Evolutionary conservation across 2,329 filamentous ascomycete species (phyloP).

Genomic region (Ceratocystis variospora): DNA sequence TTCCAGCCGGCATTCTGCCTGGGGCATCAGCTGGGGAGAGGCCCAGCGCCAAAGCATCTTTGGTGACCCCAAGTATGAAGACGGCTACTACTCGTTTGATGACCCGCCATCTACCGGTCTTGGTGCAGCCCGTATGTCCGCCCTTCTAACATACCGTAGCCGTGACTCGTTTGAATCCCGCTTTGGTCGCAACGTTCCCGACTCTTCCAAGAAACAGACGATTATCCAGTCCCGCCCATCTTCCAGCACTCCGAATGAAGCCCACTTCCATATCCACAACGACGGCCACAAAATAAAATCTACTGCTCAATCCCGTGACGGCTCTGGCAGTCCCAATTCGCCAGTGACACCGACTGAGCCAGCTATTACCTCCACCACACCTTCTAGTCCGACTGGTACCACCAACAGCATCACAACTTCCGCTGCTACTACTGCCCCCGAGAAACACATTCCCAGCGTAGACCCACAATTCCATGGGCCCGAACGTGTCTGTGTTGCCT

Average conservation of each 20-base stretch:
- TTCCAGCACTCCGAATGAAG: conserved; percentile 49
- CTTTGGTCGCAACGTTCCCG: conserved; percentile 85
- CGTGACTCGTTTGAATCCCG: conserved; percentile 93
- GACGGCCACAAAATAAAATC: conserved; percentile 58
- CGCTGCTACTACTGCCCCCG: conserved; percentile 21
- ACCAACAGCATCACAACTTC: conserved; percentile 24
- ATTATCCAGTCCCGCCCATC: conserved; percentile 53
- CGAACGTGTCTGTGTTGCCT: neutral
- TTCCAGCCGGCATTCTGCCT: conserved; percentile 71
- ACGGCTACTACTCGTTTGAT: conserved; percentile 81
- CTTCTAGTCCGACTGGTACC: conserved; percentile 18
- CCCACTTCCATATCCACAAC: conserved; percentile 71
- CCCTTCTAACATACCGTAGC: conserved; percentile 86
- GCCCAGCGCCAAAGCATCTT: conserved; percentile 89
- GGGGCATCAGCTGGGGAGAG: conserved; percentile 85
- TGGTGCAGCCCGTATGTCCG: conserved; percentile 91
- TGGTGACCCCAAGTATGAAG: conserved; percentile 94
- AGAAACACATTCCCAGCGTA: conserved; percentile 26
- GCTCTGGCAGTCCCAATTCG: conserved; percentile 26
- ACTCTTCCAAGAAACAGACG: conserved; percentile 67
- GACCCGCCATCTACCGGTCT: conserved; percentile 79
- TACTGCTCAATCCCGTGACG: conserved; percentile 35
- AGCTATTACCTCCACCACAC: neutral
- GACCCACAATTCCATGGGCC: conserved; percentile 59
- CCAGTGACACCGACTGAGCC: conserved; percentile 21